These are phyloP conservation scores for Dictyostelium firmibasis DNA, from an alignment of 78 protist genomes.

Conservation along the genomic window DNA sequence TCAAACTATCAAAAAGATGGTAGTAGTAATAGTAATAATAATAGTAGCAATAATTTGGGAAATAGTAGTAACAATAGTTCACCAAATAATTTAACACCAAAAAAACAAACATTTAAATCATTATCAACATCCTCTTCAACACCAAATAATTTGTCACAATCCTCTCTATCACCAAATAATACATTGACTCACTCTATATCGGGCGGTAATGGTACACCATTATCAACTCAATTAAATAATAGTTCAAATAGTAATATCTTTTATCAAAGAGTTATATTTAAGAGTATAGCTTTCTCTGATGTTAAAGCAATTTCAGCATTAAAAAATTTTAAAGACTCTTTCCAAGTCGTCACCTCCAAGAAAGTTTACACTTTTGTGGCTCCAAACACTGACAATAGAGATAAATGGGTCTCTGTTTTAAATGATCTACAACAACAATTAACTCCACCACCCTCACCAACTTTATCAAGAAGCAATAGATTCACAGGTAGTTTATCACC, in stretches of 20 bases:
- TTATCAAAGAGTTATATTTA: constrained; percentile 25
- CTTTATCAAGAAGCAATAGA: background rate
- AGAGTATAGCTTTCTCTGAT: constrained; percentile 49
- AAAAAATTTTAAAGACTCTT: constrained; percentile 63
- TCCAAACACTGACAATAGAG: constrained; percentile 22
- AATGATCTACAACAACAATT: constrained; percentile 3
- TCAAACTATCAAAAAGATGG: background rate
- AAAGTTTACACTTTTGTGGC: constrained; percentile 71
- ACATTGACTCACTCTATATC: background rate
- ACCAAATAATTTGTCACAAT: background rate
- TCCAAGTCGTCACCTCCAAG: constrained; percentile 69
- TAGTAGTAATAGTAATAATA: background rate
- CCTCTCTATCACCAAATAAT: background rate
- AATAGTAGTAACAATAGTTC: background rate
- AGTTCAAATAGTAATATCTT: background rate
- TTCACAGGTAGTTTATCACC: background rate
- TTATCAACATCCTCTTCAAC: constrained; percentile 13
- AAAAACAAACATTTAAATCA: constrained; percentile 1
- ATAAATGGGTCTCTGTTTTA: constrained; percentile 32
- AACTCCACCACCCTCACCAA: constrained; percentile 57
- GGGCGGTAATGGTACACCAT: background rate
- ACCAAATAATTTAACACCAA: background rate
- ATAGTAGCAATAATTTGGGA: background rate
- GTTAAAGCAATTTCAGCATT: constrained; percentile 33
- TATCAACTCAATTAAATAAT: background rate